Base-by-base conservation (phyloP, 2,329 filamentous ascomycete species). In the Tympanopsis confertula region DNA sequence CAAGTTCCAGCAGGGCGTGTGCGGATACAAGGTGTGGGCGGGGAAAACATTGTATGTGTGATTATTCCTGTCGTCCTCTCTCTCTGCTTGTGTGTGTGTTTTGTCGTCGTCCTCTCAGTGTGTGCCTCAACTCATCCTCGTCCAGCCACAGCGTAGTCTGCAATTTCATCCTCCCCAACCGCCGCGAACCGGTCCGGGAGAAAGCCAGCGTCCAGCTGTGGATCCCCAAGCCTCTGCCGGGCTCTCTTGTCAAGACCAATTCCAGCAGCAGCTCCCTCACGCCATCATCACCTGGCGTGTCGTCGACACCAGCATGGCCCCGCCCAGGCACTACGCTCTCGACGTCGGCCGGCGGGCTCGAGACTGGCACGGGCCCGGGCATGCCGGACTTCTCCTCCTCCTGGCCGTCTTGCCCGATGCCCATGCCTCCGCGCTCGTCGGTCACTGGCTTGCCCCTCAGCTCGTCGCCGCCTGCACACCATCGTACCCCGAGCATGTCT, bases 1-100 rank as follows among this genome's bases (percentile, higher is more conserved):
- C 2, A 51, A 48, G 33, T 57, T 58, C 15, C 55, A 58, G 22
- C 55, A 58, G 35, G 54, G 50, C 3, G 37, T 57, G 7, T 58
- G 51, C 4, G 53, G 54, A 1, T 58, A 51, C 40, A 57, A 54
- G 35, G 46, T n/a, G n/a, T n/a, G n/a, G n/a, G n/a, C n/a, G n/a
- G n/a, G n/a, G n/a, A n/a, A n/a, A n/a, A n/a, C n/a, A n/a, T n/a
- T n/a, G n/a, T n/a, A n/a, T n/a, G n/a, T n/a, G n/a, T n/a, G n/a
- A n/a, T n/a, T n/a, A n/a, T n/a, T n/a, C n/a, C n/a, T n/a, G n/a
- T n/a, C n/a, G n/a, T n/a, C n/a, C n/a, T n/a, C n/a, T n/a, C n/a
- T n/a, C n/a, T n/a, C n/a, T n/a, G n/a, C n/a, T n/a, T n/a, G n/a
- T n/a, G n/a, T n/a, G n/a, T n/a, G n/a, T n/a, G n/a, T 47, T 0